A percentile compares a stretch with the other conserved stretches of the same genome.
Evolutionary conservation across 768 basidiomycete species (phyloP).

Genomic region (Termitomyces sp.): DNA sequence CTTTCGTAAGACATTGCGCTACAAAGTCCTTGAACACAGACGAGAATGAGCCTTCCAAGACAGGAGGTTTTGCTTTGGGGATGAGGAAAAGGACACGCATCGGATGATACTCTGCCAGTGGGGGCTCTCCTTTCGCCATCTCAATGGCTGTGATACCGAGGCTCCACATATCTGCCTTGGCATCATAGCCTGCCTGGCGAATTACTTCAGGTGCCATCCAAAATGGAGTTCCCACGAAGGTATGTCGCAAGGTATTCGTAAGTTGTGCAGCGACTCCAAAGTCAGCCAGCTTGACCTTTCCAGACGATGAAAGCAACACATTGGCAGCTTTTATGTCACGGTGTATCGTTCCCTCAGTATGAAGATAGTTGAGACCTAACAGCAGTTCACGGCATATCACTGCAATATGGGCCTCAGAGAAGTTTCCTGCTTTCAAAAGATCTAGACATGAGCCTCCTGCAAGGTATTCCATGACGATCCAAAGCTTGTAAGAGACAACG

Average conservation of each 20-base stretch:
- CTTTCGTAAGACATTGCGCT: constrained; percentile 85
- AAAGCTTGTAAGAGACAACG: constrained; percentile 93
- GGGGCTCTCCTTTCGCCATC: constrained; percentile 97
- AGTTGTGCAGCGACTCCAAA: constrained; percentile 98
- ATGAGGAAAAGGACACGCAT: constrained; percentile 99
- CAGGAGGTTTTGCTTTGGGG: constrained; percentile 92
- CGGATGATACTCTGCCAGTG: constrained; percentile 94
- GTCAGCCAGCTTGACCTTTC: constrained; percentile 96
- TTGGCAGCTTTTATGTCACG: constrained; percentile 99
- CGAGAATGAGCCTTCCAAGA: constrained; percentile 82
- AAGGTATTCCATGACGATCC: constrained; percentile 99
- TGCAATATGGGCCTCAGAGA: constrained; percentile 92
- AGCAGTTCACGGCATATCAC: constrained; percentile 92
- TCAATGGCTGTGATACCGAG: constrained; percentile 97
- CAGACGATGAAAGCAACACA: constrained; percentile 81
- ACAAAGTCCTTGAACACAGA: constrained; percentile 92
- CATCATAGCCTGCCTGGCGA: constrained; percentile 92
- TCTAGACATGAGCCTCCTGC: constrained; percentile 98
- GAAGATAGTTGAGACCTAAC: constrained; percentile 92
- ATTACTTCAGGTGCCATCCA: constrained; percentile 99
- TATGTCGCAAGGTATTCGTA: constrained; percentile 89
- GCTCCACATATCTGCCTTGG: constrained; percentile 97
- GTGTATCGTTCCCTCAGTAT: constrained; percentile 92
- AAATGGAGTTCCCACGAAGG: constrained; percentile 95
- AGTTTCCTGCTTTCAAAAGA: constrained; percentile 85